These are phyloP conservation scores for Talaromyces liani DNA, from an alignment of 495 filamentous ascomycete genomes.

Conservation along the genomic window DNA sequence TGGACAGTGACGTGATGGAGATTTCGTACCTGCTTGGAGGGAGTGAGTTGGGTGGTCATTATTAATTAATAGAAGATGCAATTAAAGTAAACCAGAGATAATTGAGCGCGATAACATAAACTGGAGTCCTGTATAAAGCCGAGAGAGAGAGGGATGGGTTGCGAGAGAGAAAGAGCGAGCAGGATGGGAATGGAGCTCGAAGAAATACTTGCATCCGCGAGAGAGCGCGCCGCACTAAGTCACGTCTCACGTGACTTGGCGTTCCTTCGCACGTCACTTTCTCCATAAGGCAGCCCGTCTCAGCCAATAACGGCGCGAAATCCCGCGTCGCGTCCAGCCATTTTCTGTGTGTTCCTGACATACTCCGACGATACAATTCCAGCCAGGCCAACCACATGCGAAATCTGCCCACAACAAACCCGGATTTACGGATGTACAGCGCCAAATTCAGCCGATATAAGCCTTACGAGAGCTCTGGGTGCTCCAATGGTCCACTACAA, in stretches of 20 bases:
- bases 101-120: constrained; percentile 5
- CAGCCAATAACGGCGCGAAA: constrained; percentile 11
- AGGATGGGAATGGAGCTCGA: constrained; percentile 13
- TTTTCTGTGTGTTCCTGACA: not conserved
- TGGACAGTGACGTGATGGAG: constrained; percentile 32
- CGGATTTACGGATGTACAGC: constrained; percentile 21
- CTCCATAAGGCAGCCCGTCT: not conserved
- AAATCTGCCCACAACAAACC: constrained; percentile 5
- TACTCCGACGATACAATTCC: not conserved
- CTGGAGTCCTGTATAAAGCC: constrained; percentile 13
- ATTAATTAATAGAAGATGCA: constrained; percentile 14
- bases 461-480: not conserved
- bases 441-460: constrained; percentile 7
- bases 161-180: constrained; percentile 17
- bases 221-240: constrained; percentile 36
- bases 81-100: constrained; percentile 2
- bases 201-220: constrained; percentile 25
- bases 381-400: not conserved
- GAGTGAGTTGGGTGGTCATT: constrained; percentile 71
- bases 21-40: constrained; percentile 75
- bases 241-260: constrained; percentile 39
- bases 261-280: constrained; percentile 14
- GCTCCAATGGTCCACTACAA: not conserved
- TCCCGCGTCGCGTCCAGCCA: constrained; percentile 16
- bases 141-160: constrained; percentile 16